These are phyloP conservation scores for Curvularia spicifera DNA, from an alignment of 2,329 filamentous ascomycete genomes.

Conservation along the genomic window DNA sequence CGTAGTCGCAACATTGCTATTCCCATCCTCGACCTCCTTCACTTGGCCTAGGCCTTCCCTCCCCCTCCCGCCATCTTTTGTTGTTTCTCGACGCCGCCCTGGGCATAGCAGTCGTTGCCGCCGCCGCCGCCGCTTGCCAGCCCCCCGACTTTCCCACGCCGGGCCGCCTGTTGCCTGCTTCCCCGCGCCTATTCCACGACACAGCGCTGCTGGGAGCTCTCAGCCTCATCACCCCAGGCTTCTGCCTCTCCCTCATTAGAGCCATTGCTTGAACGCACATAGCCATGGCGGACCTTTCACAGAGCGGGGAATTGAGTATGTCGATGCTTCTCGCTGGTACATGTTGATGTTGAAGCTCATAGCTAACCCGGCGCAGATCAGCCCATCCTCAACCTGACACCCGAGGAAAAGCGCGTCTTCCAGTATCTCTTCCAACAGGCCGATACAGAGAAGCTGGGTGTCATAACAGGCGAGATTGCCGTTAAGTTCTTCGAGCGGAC, in stretches of 20 bases:
- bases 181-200: constrained; percentile 36
- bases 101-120: background rate
- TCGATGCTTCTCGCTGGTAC: constrained; percentile 6
- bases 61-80: constrained; percentile 3
- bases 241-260: constrained; percentile 22
- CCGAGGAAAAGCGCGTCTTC: constrained; percentile 93
- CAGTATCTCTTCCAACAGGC: constrained; percentile 92
- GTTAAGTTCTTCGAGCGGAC: constrained; percentile 99
- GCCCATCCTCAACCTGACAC: constrained; percentile 79
- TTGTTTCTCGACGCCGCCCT: constrained; percentile 2
- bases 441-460: constrained; percentile 87
- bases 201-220: constrained; percentile 33
- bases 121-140: constrained; percentile 23
- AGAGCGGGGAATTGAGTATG: constrained; percentile 47
- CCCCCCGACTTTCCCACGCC: constrained; percentile 29
- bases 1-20: constrained; percentile 17
- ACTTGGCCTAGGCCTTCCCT: constrained; percentile 7
- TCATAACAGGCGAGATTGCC: constrained; percentile 93
- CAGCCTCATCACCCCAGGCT: constrained; percentile 41
- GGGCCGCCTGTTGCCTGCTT: constrained; percentile 36
- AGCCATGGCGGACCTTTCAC: constrained; percentile 47
- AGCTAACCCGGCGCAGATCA: constrained; percentile 36
- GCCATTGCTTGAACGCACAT: constrained; percentile 28
- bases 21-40: constrained; percentile 10
- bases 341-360: constrained; percentile 9